Evolutionary conservation across 768 basidiomycete species (phyloP).

Genomic region (Sistotremastrum suecicum): DNA sequence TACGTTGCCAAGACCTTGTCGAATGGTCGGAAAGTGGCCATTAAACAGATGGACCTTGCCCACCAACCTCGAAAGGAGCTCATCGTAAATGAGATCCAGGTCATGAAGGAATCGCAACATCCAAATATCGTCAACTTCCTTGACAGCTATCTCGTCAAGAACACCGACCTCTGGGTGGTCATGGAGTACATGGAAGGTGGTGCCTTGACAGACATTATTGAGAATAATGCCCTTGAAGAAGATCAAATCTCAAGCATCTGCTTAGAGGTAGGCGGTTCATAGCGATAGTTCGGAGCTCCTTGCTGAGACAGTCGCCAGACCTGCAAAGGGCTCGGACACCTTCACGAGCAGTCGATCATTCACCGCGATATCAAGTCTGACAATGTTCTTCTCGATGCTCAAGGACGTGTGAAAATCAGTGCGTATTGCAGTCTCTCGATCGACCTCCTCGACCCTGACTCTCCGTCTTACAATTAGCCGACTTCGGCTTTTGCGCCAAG

Average conservation of each 20-base stretch:
- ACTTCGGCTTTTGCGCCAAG: constrained; percentile 95
- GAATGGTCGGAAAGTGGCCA: constrained; percentile 81
- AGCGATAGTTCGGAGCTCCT: not conserved
- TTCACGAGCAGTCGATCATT: constrained; percentile 90
- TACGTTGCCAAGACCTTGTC: constrained; percentile 89
- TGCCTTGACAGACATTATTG: constrained; percentile 93
- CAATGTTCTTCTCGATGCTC: constrained; percentile 85
- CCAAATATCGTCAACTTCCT: constrained; percentile 96
- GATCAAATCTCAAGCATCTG: constrained; percentile 90
- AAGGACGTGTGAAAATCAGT: constrained; percentile 97
- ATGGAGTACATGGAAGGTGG: constrained; percentile 99
- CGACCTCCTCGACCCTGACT: not conserved
- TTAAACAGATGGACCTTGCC: constrained; percentile 96
- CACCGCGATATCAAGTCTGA: constrained; percentile 97
- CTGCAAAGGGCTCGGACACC: constrained; percentile 85
- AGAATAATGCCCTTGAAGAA: constrained; percentile 90
- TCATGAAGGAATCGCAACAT: constrained; percentile 97
- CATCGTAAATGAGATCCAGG: constrained; percentile 94
- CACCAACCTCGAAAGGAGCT: constrained; percentile 95
- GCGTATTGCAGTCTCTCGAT: constrained; percentile 17
- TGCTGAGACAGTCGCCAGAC: constrained; percentile 36
- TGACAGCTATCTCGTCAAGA: constrained; percentile 80
- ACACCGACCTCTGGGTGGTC: constrained; percentile 87
- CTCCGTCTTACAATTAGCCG: constrained; percentile 36
- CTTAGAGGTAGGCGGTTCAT: constrained; percentile 53